These are phyloP conservation scores for Aspergillus indologenus DNA, from an alignment of 495 filamentous ascomycete genomes.

Conservation along the genomic window DNA sequence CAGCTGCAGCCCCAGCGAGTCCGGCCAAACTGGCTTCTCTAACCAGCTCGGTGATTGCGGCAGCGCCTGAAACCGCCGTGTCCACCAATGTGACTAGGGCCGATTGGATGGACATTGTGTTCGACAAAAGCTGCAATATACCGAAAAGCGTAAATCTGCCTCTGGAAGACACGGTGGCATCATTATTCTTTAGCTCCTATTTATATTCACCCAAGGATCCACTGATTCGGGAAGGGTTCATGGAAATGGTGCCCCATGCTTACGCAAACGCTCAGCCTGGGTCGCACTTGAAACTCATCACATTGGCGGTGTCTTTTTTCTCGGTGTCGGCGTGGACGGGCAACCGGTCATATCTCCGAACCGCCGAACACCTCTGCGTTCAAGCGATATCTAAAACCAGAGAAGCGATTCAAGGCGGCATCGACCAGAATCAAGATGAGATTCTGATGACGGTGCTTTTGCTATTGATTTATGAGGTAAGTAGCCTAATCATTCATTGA, in stretches of 20 bases:
- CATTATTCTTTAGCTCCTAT: conserved; percentile 37
- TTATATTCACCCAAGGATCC: conserved; percentile 31
- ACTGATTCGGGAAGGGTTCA: conserved; percentile 29
- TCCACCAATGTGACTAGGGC: neutral
- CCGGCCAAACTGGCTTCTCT: neutral
- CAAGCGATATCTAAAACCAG: conserved; percentile 54
- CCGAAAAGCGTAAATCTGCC: conserved; percentile 23
- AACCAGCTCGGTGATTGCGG: neutral
- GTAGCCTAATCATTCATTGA: conserved; percentile 5
- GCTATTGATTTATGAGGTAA: conserved; percentile 63
- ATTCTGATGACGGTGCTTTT: conserved; percentile 61
- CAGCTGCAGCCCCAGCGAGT: neutral
- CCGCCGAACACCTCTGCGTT: conserved; percentile 35
- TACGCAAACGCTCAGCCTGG: conserved; percentile 45
- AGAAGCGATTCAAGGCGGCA: conserved; percentile 48
- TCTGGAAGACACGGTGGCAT: conserved; percentile 32
- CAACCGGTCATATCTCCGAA: conserved; percentile 37
- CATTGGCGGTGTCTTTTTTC: conserved; percentile 60
- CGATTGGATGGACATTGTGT: neutral
- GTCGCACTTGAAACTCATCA: conserved; percentile 53
- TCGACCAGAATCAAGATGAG: conserved; percentile 47
- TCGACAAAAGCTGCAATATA: neutral
- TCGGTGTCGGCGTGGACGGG: conserved; percentile 42
- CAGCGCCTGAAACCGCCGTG: neutral
- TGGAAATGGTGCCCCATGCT: conserved; percentile 55